Base-by-base conservation (phyloP, 139 green algal species). In the Yamagishiella unicocca region DNA sequence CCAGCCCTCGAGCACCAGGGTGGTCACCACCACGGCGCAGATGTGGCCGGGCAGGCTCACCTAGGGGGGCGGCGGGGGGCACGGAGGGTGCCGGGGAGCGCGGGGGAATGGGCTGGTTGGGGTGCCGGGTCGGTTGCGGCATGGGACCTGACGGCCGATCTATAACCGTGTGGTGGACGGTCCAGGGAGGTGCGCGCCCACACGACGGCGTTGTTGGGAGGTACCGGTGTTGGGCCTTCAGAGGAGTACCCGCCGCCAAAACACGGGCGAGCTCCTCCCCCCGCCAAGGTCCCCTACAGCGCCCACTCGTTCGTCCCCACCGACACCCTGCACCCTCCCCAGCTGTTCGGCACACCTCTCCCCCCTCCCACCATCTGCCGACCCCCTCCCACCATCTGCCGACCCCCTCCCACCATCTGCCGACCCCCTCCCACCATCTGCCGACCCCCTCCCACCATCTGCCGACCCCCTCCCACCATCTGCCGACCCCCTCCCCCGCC, bases 1-100 rank as follows among this genome's bases (percentile, higher is more conserved):
- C 96, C 96, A 99, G 33, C 96, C 96, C 89, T 99, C 96, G 61
- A 98, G 87, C 33, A 98, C 95, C 73, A 98, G 89, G 8, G 95
- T 96, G 1, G 96, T 97, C 58, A 98, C 95, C 53, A 98, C 92
- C 45, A 96, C 95, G 4, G 95, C 95, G 83, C 93, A 97, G 81
- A 98, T 98, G 84, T 98, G 94, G 31, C 96, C 96, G 4, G 96
- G 96, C 79, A 98, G 87, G 45, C 43, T 93, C 46, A 97, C 95
- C 83, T 94, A 82, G 33, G 24, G 46, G 0, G 45, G 37, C 95
- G 80, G 94, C 82, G 33, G 24, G 46, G 0, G 45, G 37, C 27
- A 76, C 37, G 17, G 19, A 12, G 67, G 35, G 4, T 4, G 58
- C 5, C 17, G 70, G 70, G 70, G 8, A 74, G 2, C 31, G 42